These are phyloP conservation scores for Phytophthora sp. DNA, from an alignment of 352 stramenopile species.

Conservation along the genomic window DNA sequence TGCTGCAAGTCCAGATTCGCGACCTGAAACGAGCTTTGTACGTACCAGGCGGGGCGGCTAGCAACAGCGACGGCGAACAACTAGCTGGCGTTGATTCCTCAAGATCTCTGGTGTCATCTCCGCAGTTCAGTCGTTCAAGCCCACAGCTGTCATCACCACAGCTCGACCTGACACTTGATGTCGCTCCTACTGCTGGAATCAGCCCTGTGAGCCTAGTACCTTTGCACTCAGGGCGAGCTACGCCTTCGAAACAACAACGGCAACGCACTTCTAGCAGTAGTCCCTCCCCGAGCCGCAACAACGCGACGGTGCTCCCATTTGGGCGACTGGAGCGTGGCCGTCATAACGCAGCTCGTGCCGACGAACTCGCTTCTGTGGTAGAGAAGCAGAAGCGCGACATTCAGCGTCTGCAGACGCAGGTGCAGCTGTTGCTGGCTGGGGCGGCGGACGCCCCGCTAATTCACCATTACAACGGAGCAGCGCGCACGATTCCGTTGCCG, in stretches of 20 bases:
- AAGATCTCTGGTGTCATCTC: conserved; percentile 5
- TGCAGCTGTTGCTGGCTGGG: conserved; percentile 62
- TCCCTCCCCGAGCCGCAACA: conserved; percentile 26
- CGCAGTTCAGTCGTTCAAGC: conserved; percentile 42
- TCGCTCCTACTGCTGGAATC: conserved; percentile 1
- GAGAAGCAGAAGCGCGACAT: conserved; percentile 76
- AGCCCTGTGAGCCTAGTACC: conserved; percentile 31
- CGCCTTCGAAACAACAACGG: conserved; percentile 37
- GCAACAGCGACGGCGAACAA: conserved; percentile 10
- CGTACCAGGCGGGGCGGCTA: background rate
- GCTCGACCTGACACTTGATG: conserved; percentile 34
- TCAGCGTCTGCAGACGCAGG: conserved; percentile 67
- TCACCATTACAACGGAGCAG: conserved; percentile 1
- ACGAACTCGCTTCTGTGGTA: conserved; percentile 55
- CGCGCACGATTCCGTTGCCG: conserved; percentile 15
- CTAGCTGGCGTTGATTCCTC: conserved; percentile 3
- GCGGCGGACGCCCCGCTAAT: conserved; percentile 32
- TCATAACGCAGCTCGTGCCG: conserved; percentile 28
- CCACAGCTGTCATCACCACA: conserved; percentile 37
- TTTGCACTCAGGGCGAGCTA: conserved; percentile 30
- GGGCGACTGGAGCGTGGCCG: conserved; percentile 43
- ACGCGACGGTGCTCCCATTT: conserved; percentile 50
- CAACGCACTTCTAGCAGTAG: conserved; percentile 25
- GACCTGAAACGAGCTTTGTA: conserved; percentile 54
- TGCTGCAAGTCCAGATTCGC: conserved; percentile 63